Percentiles rank a stretch among this genome's conserved stretches.
phyloP scores from a whole-genome alignment of 164 flowering plant genomes.

The Stephania cephalantha region DNA sequence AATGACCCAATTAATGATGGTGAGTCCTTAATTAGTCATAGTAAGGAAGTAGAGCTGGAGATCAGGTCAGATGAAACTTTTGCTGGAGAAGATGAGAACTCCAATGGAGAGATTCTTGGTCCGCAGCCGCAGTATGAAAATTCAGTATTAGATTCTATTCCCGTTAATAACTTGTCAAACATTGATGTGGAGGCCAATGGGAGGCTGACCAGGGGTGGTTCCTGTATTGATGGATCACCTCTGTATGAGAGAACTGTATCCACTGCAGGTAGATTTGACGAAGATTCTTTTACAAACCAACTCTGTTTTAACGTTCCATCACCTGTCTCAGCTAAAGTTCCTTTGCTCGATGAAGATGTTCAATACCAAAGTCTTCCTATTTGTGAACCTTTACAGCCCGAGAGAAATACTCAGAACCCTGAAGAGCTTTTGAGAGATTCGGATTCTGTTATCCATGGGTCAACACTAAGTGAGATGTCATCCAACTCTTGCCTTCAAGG shows the following conservation, averaged over 20 bases:
- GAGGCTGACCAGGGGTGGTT: background rate
- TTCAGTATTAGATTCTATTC: background rate
- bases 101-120: slow-evolving; percentile 7
- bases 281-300: slow-evolving; percentile 9
- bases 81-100: slow-evolving; percentile 10
- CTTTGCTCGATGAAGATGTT: slow-evolving; percentile 10
- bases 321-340: slow-evolving; percentile 6
- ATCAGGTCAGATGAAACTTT: slow-evolving; percentile 17
- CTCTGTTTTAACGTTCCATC: background rate
- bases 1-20: slow-evolving; percentile 6
- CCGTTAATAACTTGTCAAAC: background rate
- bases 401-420: slow-evolving; percentile 21
- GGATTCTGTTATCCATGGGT: slow-evolving; percentile 15
- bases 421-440: slow-evolving; percentile 9
- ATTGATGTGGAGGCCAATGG: slow-evolving; percentile 5
- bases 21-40: slow-evolving; percentile 3
- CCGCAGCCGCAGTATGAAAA: slow-evolving; percentile 2
- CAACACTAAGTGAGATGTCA: slow-evolving; percentile 2
- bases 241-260: slow-evolving; percentile 2
- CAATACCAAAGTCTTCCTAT: slow-evolving; percentile 8
- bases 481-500: slow-evolving; percentile 6
- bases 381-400: slow-evolving; percentile 18
- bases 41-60: slow-evolving; percentile 15
- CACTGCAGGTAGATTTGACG: background rate
- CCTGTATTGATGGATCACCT: background rate